These are phyloP conservation scores for Nakazawaea sp. DNA, from an alignment of 805 yeast genomes.

Conservation along the genomic window DNA sequence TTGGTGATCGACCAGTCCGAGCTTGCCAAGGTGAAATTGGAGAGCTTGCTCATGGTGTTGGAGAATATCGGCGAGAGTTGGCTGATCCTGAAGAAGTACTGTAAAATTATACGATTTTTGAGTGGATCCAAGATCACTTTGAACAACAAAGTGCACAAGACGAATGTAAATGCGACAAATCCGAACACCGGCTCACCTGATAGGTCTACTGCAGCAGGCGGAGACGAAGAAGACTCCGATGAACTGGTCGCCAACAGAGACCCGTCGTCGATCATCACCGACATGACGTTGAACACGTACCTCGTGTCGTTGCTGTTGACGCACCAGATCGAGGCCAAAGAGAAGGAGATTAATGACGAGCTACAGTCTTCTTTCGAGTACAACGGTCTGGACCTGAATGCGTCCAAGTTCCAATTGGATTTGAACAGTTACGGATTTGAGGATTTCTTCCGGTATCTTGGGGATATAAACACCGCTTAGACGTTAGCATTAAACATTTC, in stretches of 20 bases:
- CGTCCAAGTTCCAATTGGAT: constrained; percentile 15
- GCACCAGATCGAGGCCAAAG: constrained; percentile 15
- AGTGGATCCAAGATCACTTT: constrained; percentile 17
- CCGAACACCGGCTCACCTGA: not conserved
- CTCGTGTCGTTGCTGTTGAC: constrained; percentile 23
- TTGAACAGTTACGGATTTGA: constrained; percentile 18
- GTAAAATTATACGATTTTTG: constrained; percentile 20
- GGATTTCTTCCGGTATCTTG: constrained; percentile 23
- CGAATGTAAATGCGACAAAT: not conserved
- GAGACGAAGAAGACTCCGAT: constrained; percentile 20
- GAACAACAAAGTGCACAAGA: constrained; percentile 1
- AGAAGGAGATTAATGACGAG: constrained; percentile 9
- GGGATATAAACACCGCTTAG: no score
- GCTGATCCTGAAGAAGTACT: constrained; percentile 22
- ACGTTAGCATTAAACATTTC: no score
- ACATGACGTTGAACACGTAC: constrained; percentile 25
- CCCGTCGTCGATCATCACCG: constrained; percentile 29
- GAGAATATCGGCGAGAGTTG: constrained; percentile 19
- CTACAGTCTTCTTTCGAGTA: not conserved
- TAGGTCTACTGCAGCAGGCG: constrained; percentile 18
- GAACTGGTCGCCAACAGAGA: constrained; percentile 18
- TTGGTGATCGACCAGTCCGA: not conserved
- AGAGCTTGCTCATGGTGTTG: constrained; percentile 14
- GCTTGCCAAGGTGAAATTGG: constrained; percentile 5
- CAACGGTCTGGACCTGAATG: constrained; percentile 10